Evolutionary conservation across 2,329 filamentous ascomycete genomes (phyloP).

Genomic region (Pyrenochaeta sp.): DNA sequence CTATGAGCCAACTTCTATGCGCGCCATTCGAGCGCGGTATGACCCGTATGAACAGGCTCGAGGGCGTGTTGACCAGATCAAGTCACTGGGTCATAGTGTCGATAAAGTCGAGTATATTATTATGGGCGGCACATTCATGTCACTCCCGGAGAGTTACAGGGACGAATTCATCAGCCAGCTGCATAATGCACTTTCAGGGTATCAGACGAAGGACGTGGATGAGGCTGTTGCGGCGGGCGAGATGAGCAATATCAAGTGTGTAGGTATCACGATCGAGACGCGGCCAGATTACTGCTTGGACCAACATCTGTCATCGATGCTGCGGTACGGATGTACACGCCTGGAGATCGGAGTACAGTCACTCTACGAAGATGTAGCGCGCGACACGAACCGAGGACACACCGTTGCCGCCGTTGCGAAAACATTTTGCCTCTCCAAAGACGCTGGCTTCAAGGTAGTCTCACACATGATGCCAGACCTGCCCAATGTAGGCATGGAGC

Average conservation of each 20-base stretch:
- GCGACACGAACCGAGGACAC: conserved; percentile 96
- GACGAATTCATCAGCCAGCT: conserved; percentile 95
- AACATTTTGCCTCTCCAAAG: conserved; percentile 96
- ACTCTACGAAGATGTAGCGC: conserved; percentile 96
- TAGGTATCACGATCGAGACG: conserved; percentile 98
- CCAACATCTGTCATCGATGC: conserved; percentile 93
- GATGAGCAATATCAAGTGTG: conserved; percentile 97
- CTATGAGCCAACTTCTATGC: conserved; percentile 98
- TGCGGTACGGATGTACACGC: conserved; percentile 95
- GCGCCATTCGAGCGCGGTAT: conserved; percentile 94
- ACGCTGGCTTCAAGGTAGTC: conserved; percentile 98
- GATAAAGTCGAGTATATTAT: conserved; percentile 99
- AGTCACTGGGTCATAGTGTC: conserved; percentile 92
- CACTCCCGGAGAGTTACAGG: conserved; percentile 84
- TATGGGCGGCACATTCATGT: conserved; percentile 99
- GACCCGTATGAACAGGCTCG: conserved; percentile 98
- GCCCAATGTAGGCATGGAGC: conserved; percentile 97
- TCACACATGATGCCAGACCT: conserved; percentile 99
- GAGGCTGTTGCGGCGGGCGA: conserved; percentile 94
- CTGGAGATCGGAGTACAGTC: conserved; percentile 96
- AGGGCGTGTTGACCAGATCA: conserved; percentile 95
- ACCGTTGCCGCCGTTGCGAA: conserved; percentile 95
- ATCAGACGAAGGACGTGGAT: conserved; percentile 92
- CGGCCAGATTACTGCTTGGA: conserved; percentile 96
- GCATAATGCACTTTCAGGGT: conserved; percentile 95